phyloP scores from a whole-genome alignment of 805 yeast species.

The Metschnikowia borealis region DNA sequence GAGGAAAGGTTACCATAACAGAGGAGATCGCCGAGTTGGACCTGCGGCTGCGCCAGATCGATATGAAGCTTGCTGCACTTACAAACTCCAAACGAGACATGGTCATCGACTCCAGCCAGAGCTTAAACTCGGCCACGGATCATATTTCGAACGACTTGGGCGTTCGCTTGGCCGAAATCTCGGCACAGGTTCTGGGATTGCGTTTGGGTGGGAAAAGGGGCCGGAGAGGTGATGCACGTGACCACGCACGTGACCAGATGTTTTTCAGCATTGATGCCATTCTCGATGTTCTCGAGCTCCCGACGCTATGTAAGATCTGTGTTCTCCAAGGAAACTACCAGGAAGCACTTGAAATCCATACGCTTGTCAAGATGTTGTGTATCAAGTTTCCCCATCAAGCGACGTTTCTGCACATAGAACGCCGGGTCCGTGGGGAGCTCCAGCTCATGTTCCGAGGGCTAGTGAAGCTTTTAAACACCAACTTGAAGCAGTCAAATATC shows the following conservation, averaged over 20 bases:
- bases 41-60: constrained; percentile 46
- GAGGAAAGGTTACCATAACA: constrained; percentile 35
- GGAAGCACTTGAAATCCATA: constrained; percentile 81
- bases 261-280: constrained; percentile 65
- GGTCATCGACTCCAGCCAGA: constrained; percentile 39
- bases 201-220: constrained; percentile 13
- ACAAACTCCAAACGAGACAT: constrained; percentile 42
- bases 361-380: constrained; percentile 63
- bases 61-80: constrained; percentile 41
- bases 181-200: constrained; percentile 6
- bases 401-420: constrained; percentile 48
- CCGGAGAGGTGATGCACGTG: constrained; percentile 6
- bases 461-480: constrained; percentile 65
- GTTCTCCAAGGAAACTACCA: constrained; percentile 82
- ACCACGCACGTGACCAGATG: constrained; percentile 28
- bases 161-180: constrained; percentile 15
- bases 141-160: constrained; percentile 10
- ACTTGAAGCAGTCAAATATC: constrained; percentile 72
- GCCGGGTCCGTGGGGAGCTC: constrained; percentile 52
- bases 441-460: constrained; percentile 67
- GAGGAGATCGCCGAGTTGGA: constrained; percentile 77
- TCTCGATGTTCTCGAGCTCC: constrained; percentile 76
- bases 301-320: constrained; percentile 79
- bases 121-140: constrained; percentile 21
- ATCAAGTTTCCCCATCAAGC: constrained; percentile 63